Conservation (phyloP, 2,329 filamentous ascomycete genomes). For the Aspergillus costaricaensis region DNA sequence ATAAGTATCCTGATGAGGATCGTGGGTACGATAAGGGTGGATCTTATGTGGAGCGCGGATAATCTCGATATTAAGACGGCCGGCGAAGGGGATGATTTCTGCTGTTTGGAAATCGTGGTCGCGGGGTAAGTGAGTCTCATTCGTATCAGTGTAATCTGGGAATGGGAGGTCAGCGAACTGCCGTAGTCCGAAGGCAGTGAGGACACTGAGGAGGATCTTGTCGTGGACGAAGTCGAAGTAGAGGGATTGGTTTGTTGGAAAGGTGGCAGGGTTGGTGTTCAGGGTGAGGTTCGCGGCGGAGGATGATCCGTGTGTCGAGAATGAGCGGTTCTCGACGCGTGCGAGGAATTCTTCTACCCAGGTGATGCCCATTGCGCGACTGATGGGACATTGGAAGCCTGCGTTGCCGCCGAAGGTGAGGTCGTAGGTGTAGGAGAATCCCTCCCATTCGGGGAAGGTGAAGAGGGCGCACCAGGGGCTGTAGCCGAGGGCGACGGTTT, state of each 20-base stretch:
- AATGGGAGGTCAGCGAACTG: constrained; percentile 68
- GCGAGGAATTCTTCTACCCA: constrained; percentile 73
- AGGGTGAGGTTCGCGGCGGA: constrained; percentile 51
- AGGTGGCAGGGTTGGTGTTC: constrained; percentile 63
- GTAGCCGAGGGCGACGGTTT: constrained; percentile 75
- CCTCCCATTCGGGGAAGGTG: constrained; percentile 72
- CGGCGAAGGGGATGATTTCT: constrained; percentile 71
- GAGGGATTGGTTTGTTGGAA: constrained; percentile 71
- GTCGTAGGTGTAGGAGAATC: constrained; percentile 71
- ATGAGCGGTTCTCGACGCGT: constrained; percentile 52
- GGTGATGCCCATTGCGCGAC: constrained; percentile 71
- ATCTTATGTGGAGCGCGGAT: constrained; percentile 69
- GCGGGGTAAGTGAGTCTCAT: background rate
- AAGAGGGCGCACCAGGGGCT: constrained; percentile 74
- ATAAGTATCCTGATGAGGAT: background rate
- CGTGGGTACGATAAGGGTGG: constrained; percentile 44
- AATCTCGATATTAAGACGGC: constrained; percentile 72
- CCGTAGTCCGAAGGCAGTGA: constrained; percentile 70
- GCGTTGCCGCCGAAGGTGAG: constrained; percentile 64
- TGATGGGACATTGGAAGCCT: constrained; percentile 65
- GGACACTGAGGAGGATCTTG: constrained; percentile 69
- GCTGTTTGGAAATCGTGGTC: constrained; percentile 65
- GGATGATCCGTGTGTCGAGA: constrained; percentile 23
- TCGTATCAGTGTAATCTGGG: constrained; percentile 18
- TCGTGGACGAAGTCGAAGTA: constrained; percentile 81